Evolutionary conservation across 257 asterid species (phyloP).

Genomic region (Galeopsis tetrahit): DNA sequence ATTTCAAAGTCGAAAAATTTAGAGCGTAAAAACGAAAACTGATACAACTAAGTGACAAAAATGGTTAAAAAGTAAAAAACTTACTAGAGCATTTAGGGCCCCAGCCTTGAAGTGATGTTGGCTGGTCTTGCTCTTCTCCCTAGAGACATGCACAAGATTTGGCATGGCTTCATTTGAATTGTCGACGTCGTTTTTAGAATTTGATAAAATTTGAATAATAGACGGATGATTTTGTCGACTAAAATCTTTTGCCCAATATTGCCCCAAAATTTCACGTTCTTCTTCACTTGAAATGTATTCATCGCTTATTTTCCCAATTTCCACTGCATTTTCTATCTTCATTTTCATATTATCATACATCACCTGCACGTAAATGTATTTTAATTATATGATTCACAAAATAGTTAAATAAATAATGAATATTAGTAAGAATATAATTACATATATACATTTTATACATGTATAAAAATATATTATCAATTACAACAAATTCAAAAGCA

Average conservation of each 20-base stretch:
- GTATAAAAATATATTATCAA: too few species aligned
- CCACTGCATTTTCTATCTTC: constrained; percentile 46
- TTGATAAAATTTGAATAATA: constrained; percentile 49
- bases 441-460: too few species aligned
- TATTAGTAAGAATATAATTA: too few species aligned
- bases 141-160: constrained; percentile 62
- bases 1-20: too few species aligned
- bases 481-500: not conserved
- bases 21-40: too few species aligned
- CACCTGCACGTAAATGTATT: constrained; percentile 33
- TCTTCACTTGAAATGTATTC: constrained; percentile 44
- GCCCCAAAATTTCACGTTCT: constrained; percentile 39
- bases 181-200: constrained; percentile 47
- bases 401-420: too few species aligned
- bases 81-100: constrained; percentile 76
- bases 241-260: constrained; percentile 42
- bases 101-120: constrained; percentile 82
- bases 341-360: constrained; percentile 57
- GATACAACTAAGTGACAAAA: too few species aligned
- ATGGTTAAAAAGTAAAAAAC: too few species aligned
- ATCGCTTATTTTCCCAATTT: constrained; percentile 42
- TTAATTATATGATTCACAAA: too few species aligned
- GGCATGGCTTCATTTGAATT: constrained; percentile 51
- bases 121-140: constrained; percentile 55
- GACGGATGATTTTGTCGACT: constrained; percentile 56